Evolutionary conservation across 805 yeast species (phyloP).

Genomic region (Kazachstania bromeliacearum): DNA sequence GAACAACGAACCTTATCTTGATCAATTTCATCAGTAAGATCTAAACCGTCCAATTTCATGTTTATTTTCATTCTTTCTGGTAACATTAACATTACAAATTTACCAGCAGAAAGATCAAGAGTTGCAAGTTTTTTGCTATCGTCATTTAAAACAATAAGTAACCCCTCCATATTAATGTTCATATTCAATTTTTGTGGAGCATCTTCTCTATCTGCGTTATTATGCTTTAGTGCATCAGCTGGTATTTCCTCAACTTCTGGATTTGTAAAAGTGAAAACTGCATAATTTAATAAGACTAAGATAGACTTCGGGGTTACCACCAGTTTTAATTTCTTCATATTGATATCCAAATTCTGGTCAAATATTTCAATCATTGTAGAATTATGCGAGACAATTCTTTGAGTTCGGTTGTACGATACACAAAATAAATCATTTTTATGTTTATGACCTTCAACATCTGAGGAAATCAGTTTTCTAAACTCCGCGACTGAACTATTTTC

Average conservation of each 20-base stretch:
- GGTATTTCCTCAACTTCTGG: conserved; percentile 61
- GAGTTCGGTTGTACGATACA: conserved; percentile 48
- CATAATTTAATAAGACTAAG: conserved; percentile 68
- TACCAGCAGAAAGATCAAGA: conserved; percentile 62
- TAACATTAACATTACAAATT: conserved; percentile 50
- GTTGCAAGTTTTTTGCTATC: conserved; percentile 79
- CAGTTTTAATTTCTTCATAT: conserved; percentile 68
- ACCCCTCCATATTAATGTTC: conserved; percentile 57
- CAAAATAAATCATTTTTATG: conserved; percentile 43
- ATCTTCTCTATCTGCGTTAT: conserved; percentile 44
- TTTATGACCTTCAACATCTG: conserved; percentile 24
- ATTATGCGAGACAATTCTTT: conserved; percentile 48
- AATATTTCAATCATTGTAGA: conserved; percentile 49
- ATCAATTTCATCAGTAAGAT: conserved; percentile 66
- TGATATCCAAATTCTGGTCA: conserved; percentile 66
- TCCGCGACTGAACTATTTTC: conserved; percentile 50
- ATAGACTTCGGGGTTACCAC: conserved; percentile 70
- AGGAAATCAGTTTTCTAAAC: conserved; percentile 60
- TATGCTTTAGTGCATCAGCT: conserved; percentile 62
- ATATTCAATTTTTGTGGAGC: conserved; percentile 72
- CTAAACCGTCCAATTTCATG: conserved; percentile 68
- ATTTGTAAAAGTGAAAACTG: conserved; percentile 79
- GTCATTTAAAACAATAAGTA: conserved; percentile 68
- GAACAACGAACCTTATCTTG: conserved; percentile 54
- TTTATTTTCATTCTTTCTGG: conserved; percentile 71